Conservation (phyloP, 2,329 filamentous ascomycete genomes). For the Talaromyces verruculosus region DNA sequence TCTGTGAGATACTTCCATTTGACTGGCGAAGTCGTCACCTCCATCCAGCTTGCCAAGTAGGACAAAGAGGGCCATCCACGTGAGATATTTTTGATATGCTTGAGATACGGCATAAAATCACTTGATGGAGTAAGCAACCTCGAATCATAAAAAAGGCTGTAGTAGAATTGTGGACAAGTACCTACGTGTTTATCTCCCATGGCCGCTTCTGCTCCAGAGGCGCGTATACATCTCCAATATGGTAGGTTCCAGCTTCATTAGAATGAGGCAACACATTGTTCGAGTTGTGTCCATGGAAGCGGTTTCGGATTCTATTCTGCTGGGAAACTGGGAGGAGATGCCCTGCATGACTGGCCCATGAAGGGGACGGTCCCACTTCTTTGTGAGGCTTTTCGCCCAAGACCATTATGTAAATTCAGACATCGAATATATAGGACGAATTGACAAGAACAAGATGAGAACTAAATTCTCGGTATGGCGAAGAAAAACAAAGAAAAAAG, state of each 20-base stretch:
- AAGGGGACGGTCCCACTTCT: not conserved
- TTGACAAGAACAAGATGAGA: not conserved
- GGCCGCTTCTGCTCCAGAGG: slow-evolving; percentile 1
- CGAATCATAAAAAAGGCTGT: not conserved
- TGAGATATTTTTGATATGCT: not conserved
- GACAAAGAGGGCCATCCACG: slow-evolving; percentile 5
- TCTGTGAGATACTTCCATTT: slow-evolving; percentile 15
- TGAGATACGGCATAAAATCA: slow-evolving; percentile 8
- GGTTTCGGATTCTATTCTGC: not conserved
- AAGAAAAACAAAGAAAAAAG: not conserved
- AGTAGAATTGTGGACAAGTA: not conserved
- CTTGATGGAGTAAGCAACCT: not conserved
- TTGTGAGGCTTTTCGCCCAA: not conserved
- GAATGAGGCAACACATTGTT: slow-evolving; percentile 11
- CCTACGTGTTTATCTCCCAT: slow-evolving; percentile 6
- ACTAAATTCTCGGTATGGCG: not conserved
- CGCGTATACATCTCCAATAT: slow-evolving; percentile 8
- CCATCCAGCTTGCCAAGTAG: slow-evolving; percentile 17
- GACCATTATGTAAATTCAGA: not conserved
- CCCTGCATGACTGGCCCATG: slow-evolving; percentile 2
- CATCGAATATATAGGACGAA: not conserved
- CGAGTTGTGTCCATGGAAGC: not conserved
- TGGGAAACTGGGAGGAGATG: slow-evolving; percentile 6
- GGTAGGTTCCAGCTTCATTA: slow-evolving; percentile 6
- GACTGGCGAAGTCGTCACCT: slow-evolving; percentile 16